Evolutionary conservation across 805 yeast species (phyloP), one percentile per base, ranked within the genome.

Genomic region (Nakazawaea ambrosiae): DNA sequence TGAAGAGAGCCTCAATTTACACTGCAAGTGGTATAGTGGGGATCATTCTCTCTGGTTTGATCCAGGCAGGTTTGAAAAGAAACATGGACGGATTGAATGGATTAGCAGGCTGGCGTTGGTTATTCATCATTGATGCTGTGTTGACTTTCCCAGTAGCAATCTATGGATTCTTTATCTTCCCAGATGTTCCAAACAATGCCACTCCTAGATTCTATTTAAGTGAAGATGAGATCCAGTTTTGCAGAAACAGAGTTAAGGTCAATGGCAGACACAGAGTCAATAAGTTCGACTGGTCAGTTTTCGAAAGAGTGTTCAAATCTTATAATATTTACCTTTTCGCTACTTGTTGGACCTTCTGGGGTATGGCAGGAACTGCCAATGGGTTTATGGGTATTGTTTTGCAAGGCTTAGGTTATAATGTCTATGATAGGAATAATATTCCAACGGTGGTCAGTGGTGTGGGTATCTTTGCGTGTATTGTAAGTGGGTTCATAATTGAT

Each of bases 11-110:
- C n/a, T 75, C 75, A 20, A 57, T 76, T 43, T 76, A 72, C 57
- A 80, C 80, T 46, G 57, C 70, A 26, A 86, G 87, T 23, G 83
- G 78, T 44, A 73, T 69, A 46, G 59, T 81, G 26, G 78, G 84
- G 28, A 61, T 73, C 26, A 61, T 75, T 35, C 72, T 80, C 4
- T 68, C 79, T 2, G 79, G 81, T 37, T 56, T 76, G 33, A 55
- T 78, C 35, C 78, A 76, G 32, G 49, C 59, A 27, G 58, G 67
- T n/a, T 47, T 57, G 20, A 47, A 52, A 37, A 19, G 19, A 10
- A 10, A 29, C 24, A 47, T 61, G 20, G 53, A 57, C 36, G 49
- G 74, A 44, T 63, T 75, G 27, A 68, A 77, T 5, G 71, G 72
- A 2, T 48, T 62, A 28, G 61, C 56, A 19, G 74, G 76, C 20